A percentile compares a stretch with the other conserved stretches of the same genome.
phyloP scores from a whole-genome alignment of 2,329 filamentous ascomycete genomes.

The Ustulina deusta region DNA sequence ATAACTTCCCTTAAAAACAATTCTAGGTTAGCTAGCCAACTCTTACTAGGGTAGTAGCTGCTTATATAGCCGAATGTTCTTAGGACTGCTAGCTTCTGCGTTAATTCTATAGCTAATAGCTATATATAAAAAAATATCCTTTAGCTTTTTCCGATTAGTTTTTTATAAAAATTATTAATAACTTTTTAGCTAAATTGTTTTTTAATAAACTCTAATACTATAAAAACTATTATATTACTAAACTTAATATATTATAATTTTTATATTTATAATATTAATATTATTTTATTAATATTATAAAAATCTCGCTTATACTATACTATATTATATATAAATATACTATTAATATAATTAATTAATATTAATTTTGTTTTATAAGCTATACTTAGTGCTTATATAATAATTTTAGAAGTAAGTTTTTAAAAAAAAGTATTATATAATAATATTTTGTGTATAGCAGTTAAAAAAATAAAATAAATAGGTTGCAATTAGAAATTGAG shows the following conservation, averaged over 20 bases:
- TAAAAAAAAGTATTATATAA: not conserved
- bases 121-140: not conserved
- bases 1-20: not conserved
- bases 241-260: slow-evolving; percentile 3
- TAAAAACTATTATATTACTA: not conserved
- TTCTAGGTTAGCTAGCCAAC: not conserved
- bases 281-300: not conserved
- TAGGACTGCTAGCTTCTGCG: not conserved
- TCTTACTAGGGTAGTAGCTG: not conserved
- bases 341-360: not conserved
- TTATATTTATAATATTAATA: not conserved
- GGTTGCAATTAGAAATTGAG: not conserved
- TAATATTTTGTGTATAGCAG: not conserved
- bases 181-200: not conserved
- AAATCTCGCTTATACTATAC: not conserved
- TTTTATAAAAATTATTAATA: not conserved
- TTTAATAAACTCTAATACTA: slow-evolving; percentile 4
- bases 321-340: not conserved
- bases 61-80: not conserved
- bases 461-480: slow-evolving; percentile 1
- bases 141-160: not conserved
- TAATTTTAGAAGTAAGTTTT: not conserved
- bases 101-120: not conserved
- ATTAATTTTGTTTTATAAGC: not conserved
- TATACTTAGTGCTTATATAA: not conserved